Evolutionary conservation across 768 basidiomycete genomes (phyloP).

Genomic region (Hebeloma cylindrosporum): DNA sequence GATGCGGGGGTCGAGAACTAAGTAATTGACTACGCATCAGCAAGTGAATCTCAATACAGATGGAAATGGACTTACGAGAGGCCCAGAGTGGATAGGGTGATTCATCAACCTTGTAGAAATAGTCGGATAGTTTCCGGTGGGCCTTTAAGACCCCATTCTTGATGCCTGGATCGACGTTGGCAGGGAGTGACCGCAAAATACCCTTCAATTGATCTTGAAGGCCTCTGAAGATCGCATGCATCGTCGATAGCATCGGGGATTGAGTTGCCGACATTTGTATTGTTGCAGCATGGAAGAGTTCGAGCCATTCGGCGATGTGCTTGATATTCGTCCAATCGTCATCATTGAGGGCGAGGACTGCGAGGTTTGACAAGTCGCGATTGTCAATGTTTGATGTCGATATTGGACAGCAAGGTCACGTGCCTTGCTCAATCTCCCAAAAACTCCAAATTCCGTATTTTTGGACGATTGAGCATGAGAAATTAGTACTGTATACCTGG

Average conservation of each 20-base stretch:
- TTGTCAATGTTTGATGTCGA: too few relatives aligned
- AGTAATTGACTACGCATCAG: too few relatives aligned
- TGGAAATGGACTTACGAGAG: constrained; percentile 20
- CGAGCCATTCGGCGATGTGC: constrained; percentile 25
- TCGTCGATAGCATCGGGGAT: constrained; percentile 29
- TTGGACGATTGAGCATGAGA: too few relatives aligned
- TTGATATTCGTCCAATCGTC: constrained; percentile 30
- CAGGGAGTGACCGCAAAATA: constrained; percentile 20
- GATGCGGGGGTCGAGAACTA: constrained; percentile 37
- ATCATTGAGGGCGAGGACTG: too few relatives aligned
- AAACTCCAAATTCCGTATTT: too few relatives aligned
- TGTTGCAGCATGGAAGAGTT: constrained; percentile 29
- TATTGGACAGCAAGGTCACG: too few relatives aligned
- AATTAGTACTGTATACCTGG: too few relatives aligned
- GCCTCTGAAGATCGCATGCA: constrained; percentile 28
- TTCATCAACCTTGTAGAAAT: constrained; percentile 30
- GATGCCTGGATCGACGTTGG: constrained; percentile 12
- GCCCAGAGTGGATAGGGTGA: constrained; percentile 34
- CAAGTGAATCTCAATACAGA: background rate
- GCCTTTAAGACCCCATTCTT: constrained; percentile 23
- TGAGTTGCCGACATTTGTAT: constrained; percentile 33
- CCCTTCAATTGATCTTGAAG: constrained; percentile 26
- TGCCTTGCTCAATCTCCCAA: too few relatives aligned
- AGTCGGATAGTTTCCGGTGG: constrained; percentile 34
- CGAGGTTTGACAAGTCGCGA: too few relatives aligned